A percentile compares a stretch with the other conserved stretches of the same genome.
phyloP scores from a whole-genome alignment of 1,284 basidiomycete species.

The Takashimella koratensis region DNA sequence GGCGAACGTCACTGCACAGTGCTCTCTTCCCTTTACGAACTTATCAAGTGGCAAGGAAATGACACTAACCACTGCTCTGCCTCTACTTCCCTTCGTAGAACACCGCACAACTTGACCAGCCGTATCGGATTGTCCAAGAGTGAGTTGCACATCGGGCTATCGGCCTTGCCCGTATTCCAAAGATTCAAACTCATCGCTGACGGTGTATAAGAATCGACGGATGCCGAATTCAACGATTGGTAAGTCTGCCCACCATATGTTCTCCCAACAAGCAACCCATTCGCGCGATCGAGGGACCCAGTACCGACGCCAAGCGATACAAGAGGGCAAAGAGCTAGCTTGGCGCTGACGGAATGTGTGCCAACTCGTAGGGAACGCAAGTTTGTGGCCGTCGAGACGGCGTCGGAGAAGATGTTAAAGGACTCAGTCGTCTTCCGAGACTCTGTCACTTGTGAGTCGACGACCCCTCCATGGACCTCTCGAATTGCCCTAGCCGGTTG shows the following conservation, averaged over 20 bases:
- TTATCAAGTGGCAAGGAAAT: too few species aligned
- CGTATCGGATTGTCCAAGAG: slow-evolving; percentile 89
- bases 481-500: too few species aligned
- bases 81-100: slow-evolving; percentile 50
- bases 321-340: too few species aligned
- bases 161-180: slow-evolving; percentile 7
- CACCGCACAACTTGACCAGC: slow-evolving; percentile 78
- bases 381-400: slow-evolving; percentile 72
- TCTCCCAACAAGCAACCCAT: too few species aligned
- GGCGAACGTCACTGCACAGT: not conserved
- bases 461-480: not conserved
- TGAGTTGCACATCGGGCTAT: too few species aligned
- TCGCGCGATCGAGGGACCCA: too few species aligned
- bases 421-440: slow-evolving; percentile 86
- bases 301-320: too few species aligned
- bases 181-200: not conserved
- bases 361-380: slow-evolving; percentile 61
- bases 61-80: not conserved
- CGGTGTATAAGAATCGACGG: slow-evolving; percentile 62
- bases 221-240: slow-evolving; percentile 68
- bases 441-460: slow-evolving; percentile 64
- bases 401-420: slow-evolving; percentile 85
- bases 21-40: too few species aligned
- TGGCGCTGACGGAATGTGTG: too few species aligned
- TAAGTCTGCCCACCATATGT: slow-evolving; percentile 16